Evolutionary conservation across 192 early-diverging fungal species (phyloP), one percentile per base, ranked within the genome.

Genomic region (Coemansia sp.): DNA sequence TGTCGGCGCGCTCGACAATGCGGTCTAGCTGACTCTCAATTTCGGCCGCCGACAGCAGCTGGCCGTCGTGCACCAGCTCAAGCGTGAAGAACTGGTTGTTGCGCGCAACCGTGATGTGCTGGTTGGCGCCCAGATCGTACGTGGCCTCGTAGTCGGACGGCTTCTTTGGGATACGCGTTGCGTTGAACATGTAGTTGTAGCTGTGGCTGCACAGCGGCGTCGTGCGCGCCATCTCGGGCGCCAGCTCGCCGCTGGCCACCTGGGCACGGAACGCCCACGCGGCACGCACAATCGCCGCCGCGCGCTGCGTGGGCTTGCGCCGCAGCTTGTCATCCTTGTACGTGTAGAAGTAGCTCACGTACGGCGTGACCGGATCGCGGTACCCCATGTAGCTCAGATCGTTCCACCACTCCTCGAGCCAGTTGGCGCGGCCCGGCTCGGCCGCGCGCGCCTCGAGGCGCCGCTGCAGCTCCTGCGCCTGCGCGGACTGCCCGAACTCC

Each of bases 341-440:
- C 40, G 85, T 81, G 76, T 89, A 99, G 62, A 97, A 99, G 84
- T 99, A 99, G 61, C 87, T 92, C 50, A 99, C 94, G 60, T 90
- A 89, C 62, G 95, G 81, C 32, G 92, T 90, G n/a, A 95, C 90
- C 10, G 94, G 91, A 61, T 99, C 96, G 51, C 94, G 86, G 81
- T 96, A 97, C 22, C 83, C 89, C 73, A 89, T 83, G 76, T 99
- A 99, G 53, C 92, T 90, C 43, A 88, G 81, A 48, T 93, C 92
- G 62, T 91, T 90, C 96, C 96, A 99, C 96, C 96, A 99, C 62
- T 94, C 92, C 67, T 88, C 91, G 43, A 95, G 82, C 88, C 94
- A 99, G 81, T 90, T 91, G 27, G 82, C 82, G 42, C 85, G 81
- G 43, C 82, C 83, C 20, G 88, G 83, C 62, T 84, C 79, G 19